Evolutionary conservation across 257 asterid genomes (phyloP).

Genomic region (Ocimum tenuiflorum): DNA sequence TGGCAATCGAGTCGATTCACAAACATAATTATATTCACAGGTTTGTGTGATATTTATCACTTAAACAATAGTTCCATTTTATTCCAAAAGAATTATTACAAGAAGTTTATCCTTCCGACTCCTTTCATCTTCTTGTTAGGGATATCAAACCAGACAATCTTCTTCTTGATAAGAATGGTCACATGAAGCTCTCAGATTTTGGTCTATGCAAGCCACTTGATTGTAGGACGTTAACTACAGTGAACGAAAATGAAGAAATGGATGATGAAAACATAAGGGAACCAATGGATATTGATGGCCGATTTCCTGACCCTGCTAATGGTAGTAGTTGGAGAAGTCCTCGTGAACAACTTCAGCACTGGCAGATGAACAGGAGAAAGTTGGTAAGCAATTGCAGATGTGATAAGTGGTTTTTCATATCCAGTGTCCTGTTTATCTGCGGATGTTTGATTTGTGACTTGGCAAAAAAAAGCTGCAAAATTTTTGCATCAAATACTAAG

Average conservation of each 20-base stretch:
- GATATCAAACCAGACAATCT: conserved; percentile 96
- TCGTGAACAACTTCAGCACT: conserved; percentile 78
- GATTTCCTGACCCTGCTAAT: conserved; percentile 44
- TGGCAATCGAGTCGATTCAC: conserved; percentile 92
- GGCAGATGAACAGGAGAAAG: conserved; percentile 84
- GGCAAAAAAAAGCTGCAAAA: neutral
- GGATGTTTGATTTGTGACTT: neutral
- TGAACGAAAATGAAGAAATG: conserved; percentile 62
- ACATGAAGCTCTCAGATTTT: conserved; percentile 96
- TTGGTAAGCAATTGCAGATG: conserved; percentile 48
- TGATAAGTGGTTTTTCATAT: neutral
- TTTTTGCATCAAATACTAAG: conserved; percentile 6
- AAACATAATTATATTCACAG: conserved; percentile 83
- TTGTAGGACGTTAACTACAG: conserved; percentile 60
- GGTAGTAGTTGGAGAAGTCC: conserved; percentile 71
- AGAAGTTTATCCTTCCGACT: conserved; percentile 1
- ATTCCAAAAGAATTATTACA: neutral
- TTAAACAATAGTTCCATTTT: neutral
- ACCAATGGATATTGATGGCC: conserved; percentile 48
- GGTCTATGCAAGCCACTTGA: conserved; percentile 98
- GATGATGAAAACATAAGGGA: conserved; percentile 50
- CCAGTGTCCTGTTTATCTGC: neutral
- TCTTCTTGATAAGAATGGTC: conserved; percentile 83
- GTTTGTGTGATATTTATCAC: conserved; percentile 31
- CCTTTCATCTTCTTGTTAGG: conserved; percentile 40